A percentile compares a stretch with the other conserved stretches of the same genome.
phyloP scores from a whole-genome alignment of 805 yeast species.

The Wickerhamiella azymoides region DNA sequence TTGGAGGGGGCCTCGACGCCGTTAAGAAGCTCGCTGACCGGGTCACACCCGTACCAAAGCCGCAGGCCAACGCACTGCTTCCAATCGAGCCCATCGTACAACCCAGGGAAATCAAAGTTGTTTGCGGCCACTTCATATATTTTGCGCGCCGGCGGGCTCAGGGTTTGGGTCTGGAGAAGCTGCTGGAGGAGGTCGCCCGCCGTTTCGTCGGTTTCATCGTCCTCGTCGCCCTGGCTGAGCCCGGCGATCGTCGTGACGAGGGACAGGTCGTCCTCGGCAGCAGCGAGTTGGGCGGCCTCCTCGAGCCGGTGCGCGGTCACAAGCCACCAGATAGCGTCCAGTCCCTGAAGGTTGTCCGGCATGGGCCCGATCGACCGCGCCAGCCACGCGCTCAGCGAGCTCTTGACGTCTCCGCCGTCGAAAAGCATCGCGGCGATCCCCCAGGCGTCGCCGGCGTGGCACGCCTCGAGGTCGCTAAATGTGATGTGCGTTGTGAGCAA shows the following conservation, averaged over 20 bases:
- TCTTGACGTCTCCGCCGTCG: slow-evolving; percentile 1
- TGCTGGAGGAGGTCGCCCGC: slow-evolving; percentile 40
- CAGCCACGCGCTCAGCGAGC: neutral
- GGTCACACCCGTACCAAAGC: slow-evolving; percentile 41
- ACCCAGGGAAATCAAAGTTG: slow-evolving; percentile 21
- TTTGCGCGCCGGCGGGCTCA: slow-evolving; percentile 40
- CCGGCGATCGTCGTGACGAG: slow-evolving; percentile 56
- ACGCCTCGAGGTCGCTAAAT: neutral
- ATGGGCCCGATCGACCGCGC: neutral
- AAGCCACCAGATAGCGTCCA: slow-evolving; percentile 1
- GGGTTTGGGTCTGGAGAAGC: too few relatives aligned
- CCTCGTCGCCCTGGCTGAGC: too few relatives aligned
- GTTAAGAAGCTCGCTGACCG: slow-evolving; percentile 3
- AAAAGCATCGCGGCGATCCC: slow-evolving; percentile 3
- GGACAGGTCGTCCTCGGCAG: slow-evolving; percentile 50
- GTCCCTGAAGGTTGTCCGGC: neutral
- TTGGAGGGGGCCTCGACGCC: slow-evolving; percentile 7
- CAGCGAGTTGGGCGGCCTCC: slow-evolving; percentile 49
- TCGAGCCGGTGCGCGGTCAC: slow-evolving; percentile 39
- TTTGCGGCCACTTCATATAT: slow-evolving; percentile 50
- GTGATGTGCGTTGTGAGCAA: neutral
- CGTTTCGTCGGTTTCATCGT: slow-evolving; percentile 26
- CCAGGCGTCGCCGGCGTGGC: slow-evolving; percentile 19
- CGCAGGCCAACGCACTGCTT: slow-evolving; percentile 42
- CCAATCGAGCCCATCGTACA: slow-evolving; percentile 46